Conservation (phyloP, 495 filamentous ascomycete species). For the Trichoderma orchidacearum region DNA sequence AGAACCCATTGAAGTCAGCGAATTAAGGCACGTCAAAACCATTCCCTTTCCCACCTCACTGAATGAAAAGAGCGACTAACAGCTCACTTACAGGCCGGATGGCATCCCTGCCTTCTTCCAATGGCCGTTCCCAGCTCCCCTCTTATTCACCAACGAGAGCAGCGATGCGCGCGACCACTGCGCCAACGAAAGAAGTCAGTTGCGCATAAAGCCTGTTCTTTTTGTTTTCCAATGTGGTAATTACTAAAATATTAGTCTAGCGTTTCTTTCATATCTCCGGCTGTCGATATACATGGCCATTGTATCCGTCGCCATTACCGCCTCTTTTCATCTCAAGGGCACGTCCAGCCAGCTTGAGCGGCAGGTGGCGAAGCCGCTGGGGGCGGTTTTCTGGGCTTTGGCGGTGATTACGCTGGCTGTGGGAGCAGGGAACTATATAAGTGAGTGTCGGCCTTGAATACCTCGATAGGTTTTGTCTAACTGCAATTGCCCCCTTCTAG, state of each 20-base stretch:
- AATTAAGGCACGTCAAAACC: background rate
- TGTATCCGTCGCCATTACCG: conserved; percentile 75
- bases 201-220: background rate
- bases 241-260: conserved; percentile 8
- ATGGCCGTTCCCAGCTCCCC: conserved; percentile 56
- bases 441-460: conserved; percentile 10
- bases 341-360: conserved; percentile 56
- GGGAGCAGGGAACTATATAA: conserved; percentile 78
- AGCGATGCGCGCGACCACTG: conserved; percentile 82
- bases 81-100: background rate
- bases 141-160: conserved; percentile 77
- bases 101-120: conserved; percentile 43
- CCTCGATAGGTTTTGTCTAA: background rate
- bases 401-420: conserved; percentile 59
- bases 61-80: background rate
- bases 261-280: conserved; percentile 89
- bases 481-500: conserved; percentile 7
- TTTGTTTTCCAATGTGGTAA: background rate
- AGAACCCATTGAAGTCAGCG: conserved; percentile 3
- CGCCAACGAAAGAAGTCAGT: conserved; percentile 61
- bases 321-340: conserved; percentile 81
- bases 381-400: conserved; percentile 76
- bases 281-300: conserved; percentile 84
- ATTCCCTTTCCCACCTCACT: background rate
- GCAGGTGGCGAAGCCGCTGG: conserved; percentile 68